Percentiles rank a stretch among this genome's conserved stretches.
These are phyloP conservation scores for Phytophthora macrochlamydospora DNA, from an alignment of 352 stramenopile species.

Conservation along the genomic window DNA sequence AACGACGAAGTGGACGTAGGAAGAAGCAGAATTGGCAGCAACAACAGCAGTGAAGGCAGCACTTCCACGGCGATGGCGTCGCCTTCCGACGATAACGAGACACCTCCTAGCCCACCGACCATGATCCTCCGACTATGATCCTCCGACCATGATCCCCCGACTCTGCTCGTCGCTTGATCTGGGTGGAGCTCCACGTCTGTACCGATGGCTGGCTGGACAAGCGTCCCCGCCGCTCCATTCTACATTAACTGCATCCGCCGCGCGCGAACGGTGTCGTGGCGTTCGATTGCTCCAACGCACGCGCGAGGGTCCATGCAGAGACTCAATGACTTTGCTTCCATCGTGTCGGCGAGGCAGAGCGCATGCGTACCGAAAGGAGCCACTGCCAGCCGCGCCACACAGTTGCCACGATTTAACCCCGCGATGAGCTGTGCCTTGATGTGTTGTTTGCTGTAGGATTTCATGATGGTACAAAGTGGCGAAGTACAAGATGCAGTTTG, in stretches of 20 bases:
- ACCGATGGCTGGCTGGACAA: slow-evolving; percentile 24
- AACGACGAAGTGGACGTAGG: neutral
- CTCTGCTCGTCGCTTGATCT: too few relatives aligned
- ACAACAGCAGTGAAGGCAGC: neutral
- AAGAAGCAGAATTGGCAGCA: neutral
- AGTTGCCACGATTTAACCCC: slow-evolving; percentile 8
- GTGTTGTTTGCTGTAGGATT: neutral
- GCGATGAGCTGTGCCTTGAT: neutral
- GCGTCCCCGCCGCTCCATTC: slow-evolving; percentile 4
- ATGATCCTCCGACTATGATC: slow-evolving; percentile 33
- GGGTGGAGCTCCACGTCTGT: neutral
- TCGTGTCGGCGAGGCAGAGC: slow-evolving; percentile 13
- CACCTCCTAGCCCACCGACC: slow-evolving; percentile 12
- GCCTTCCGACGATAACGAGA: slow-evolving; percentile 14
- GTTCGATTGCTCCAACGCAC: slow-evolving; percentile 12
- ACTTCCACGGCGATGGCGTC: slow-evolving; percentile 11
- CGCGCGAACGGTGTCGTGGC: slow-evolving; percentile 8
- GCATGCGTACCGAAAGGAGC: slow-evolving; percentile 8
- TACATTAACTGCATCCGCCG: slow-evolving; percentile 33
- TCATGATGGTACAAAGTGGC: too few relatives aligned
- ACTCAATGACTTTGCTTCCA: slow-evolving; percentile 27
- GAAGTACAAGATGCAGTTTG: too few relatives aligned
- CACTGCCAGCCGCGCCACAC: slow-evolving; percentile 12
- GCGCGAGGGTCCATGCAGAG: slow-evolving; percentile 29
- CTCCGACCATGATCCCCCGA: neutral